phyloP scores from a whole-genome alignment of 345 rosid species.

The Reutealis trisperma region DNA sequence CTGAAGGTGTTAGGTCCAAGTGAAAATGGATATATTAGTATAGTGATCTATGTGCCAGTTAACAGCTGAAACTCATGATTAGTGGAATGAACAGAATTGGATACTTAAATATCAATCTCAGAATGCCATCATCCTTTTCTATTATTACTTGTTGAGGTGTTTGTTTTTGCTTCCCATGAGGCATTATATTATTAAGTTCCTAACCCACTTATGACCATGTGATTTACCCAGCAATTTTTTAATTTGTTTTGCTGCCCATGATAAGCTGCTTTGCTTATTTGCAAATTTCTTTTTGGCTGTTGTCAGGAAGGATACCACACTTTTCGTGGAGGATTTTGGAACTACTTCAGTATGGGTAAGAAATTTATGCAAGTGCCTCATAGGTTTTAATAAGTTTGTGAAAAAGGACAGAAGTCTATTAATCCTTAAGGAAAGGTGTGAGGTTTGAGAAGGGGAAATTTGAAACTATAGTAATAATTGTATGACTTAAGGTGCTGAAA shows the following conservation, averaged over 20 bases:
- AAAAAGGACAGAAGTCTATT: neutral
- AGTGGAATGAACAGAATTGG: neutral
- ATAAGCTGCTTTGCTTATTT: slow-evolving; percentile 11
- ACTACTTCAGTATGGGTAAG: slow-evolving; percentile 83
- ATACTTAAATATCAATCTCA: slow-evolving; percentile 4
- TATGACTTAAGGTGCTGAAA: no score
- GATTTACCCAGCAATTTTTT: neutral
- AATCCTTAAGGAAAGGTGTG: neutral
- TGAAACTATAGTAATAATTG: neutral
- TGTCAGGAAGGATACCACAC: slow-evolving; percentile 65
- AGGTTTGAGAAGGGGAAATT: neutral
- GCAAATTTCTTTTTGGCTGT: slow-evolving; percentile 11
- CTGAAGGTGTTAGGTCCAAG: neutral
- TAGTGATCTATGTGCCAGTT: neutral
- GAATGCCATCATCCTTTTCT: neutral
- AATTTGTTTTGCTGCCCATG: slow-evolving; percentile 5
- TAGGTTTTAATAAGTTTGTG: neutral
- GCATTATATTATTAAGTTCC: neutral
- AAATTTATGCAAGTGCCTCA: slow-evolving; percentile 4
- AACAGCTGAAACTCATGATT: neutral
- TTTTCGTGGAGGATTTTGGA: slow-evolving; percentile 86
- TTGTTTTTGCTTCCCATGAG: neutral
- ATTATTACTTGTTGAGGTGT: neutral
- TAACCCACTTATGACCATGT: no score
- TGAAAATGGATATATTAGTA: neutral